Evolutionary conservation across 805 yeast genomes (phyloP).

Genomic region (Myxozyma udenii): DNA sequence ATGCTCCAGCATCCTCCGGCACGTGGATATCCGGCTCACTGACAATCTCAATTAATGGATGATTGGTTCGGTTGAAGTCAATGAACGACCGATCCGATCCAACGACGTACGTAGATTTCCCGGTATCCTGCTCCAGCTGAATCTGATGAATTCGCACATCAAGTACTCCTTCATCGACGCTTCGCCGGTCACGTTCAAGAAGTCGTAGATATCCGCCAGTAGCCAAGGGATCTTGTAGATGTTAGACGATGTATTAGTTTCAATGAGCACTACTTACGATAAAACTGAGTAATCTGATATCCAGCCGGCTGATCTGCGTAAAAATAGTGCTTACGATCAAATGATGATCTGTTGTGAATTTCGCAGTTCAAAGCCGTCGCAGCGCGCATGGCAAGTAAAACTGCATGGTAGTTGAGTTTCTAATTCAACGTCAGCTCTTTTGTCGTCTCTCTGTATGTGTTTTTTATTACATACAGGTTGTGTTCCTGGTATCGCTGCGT

Average conservation of each 20-base stretch:
- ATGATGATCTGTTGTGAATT: slow-evolving; percentile 56
- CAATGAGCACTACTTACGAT: slow-evolving; percentile 37
- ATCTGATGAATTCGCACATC: slow-evolving; percentile 63
- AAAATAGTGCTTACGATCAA: slow-evolving; percentile 93
- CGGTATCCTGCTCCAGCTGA: slow-evolving; percentile 82
- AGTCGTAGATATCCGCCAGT: slow-evolving; percentile 58
- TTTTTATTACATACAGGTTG: slow-evolving; percentile 64
- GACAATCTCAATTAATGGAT: slow-evolving; percentile 85
- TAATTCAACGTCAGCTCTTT: background rate
- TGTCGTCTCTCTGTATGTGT: too few species aligned
- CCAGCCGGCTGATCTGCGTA: slow-evolving; percentile 97
- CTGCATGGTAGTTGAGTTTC: slow-evolving; percentile 66
- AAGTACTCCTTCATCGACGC: slow-evolving; percentile 31
- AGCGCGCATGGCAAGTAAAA: slow-evolving; percentile 66
- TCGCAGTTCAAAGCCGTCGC: slow-evolving; percentile 65
- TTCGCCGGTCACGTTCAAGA: slow-evolving; percentile 52
- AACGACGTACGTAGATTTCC: slow-evolving; percentile 23
- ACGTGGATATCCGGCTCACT: slow-evolving; percentile 80
- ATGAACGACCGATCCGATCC: slow-evolving; percentile 44
- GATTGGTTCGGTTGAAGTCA: slow-evolving; percentile 81
- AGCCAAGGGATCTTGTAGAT: slow-evolving; percentile 61
- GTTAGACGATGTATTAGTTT: too few species aligned
- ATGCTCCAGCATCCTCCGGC: slow-evolving; percentile 66
- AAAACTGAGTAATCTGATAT: slow-evolving; percentile 91
- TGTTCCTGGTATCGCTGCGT: slow-evolving; percentile 87